A percentile compares a stretch with the other conserved stretches of the same genome.
Conservation (phyloP, 805 yeast species). For the Candida sanyiensis region DNA sequence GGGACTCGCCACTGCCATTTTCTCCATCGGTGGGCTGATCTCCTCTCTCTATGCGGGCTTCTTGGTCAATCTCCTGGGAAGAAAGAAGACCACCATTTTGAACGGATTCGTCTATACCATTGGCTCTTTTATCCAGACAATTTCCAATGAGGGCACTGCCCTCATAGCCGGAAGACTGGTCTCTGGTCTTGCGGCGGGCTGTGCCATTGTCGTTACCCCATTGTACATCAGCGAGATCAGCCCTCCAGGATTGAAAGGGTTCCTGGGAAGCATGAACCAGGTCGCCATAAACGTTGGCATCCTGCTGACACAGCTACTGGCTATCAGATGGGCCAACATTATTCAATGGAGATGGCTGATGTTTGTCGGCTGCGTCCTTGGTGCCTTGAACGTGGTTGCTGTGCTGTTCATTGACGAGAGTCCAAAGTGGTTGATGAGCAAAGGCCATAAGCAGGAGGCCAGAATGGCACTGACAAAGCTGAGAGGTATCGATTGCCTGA, state of each 20-base stretch:
- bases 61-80: constrained; percentile 60
- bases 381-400: constrained; percentile 41
- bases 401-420: constrained; percentile 56
- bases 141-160: constrained; percentile 35
- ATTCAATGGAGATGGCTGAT: constrained; percentile 70
- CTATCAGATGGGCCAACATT: constrained; percentile 60
- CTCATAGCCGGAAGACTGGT: constrained; percentile 66
- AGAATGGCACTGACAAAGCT: constrained; percentile 30
- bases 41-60: constrained; percentile 68
- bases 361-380: constrained; percentile 52
- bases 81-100: constrained; percentile 46
- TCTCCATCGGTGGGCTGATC: constrained; percentile 77
- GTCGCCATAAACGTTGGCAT: constrained; percentile 84
- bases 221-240: constrained; percentile 75
- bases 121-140: constrained; percentile 60
- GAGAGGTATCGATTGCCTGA: constrained; percentile 28
- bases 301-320: constrained; percentile 68
- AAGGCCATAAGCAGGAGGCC: constrained; percentile 42
- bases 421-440: constrained; percentile 71
- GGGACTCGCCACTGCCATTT: constrained; percentile 73
- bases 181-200: constrained; percentile 85
- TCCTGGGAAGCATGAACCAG: constrained; percentile 87
- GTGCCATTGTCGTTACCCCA: constrained; percentile 81
- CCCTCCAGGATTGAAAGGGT: constrained; percentile 63
- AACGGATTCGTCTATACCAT: constrained; percentile 47